Base-by-base conservation (phyloP, 2,329 filamentous ascomycete species). In the Arthrobotrys musiformis region DNA sequence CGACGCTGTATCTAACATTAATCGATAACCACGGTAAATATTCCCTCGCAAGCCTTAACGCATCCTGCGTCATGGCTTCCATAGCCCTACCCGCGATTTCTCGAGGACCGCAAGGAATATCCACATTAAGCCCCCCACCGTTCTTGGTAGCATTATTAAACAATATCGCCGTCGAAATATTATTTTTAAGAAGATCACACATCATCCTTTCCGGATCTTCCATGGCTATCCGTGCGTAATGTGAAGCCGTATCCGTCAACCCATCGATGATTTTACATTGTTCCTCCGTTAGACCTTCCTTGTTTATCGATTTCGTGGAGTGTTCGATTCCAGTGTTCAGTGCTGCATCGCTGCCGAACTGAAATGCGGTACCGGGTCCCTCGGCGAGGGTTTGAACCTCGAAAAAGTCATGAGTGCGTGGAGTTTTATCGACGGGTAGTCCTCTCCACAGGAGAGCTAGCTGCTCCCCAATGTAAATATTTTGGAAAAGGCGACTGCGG, bases 321-420 rank as follows among this genome's bases (percentile, higher is more conserved):
- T 24, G 24, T 11, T 46, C 11, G 22, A 50, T 17, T 5, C 15
- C 44, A 24, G 61, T 64, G 40, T 64, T 64, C 1, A 64, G 42
- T 15, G 61, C 44, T 22, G 42, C 42, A 48, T 50, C 19, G 19
- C 8, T 17, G 7, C 13, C 61, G 22, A 24, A 64, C 24, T 64
- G 61, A 50, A 37, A 64, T 11, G 61, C 44, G 15, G 44, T 40
- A 37, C 42, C 44, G 19, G 30, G 44, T 1, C 44, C 61, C 11
- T 50, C 28, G 1, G 28, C 15, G 11, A 22, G 26, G 26, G 61
- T 13, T 9, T 50, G 44, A n/a, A 37, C 24, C 9, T 64, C 61
- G n/a, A 35, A 64, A 48, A 50, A 48, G 44, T 64, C 61, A 22
- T 64, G 61, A 26, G 61, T 64, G 11, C 42, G 61, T 2, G 61